Evolutionary conservation across 805 yeast genomes (phyloP).

Genomic region (Candida germanica): DNA sequence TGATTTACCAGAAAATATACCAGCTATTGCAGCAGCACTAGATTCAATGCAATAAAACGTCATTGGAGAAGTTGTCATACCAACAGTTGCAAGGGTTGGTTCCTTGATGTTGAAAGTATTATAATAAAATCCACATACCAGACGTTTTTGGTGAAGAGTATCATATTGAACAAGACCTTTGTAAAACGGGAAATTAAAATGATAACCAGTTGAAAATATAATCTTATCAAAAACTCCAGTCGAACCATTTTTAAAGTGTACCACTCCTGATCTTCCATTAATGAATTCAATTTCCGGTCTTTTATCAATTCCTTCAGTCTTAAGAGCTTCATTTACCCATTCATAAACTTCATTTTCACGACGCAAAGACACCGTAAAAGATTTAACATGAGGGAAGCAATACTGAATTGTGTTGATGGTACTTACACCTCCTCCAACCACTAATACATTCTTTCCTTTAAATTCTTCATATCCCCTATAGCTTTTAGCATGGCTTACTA

Average conservation of each 20-base stretch:
- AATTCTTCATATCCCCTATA: conserved; percentile 49
- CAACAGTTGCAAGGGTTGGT: conserved; percentile 41
- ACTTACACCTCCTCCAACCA: conserved; percentile 44
- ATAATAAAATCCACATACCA: conserved; percentile 20
- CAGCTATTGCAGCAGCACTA: conserved; percentile 53
- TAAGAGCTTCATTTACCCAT: conserved; percentile 40
- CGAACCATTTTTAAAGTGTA: conserved; percentile 27
- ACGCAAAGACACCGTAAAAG: conserved; percentile 25
- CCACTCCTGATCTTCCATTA: conserved; percentile 21
- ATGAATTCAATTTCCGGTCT: conserved; percentile 26
- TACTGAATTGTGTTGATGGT: conserved; percentile 46
- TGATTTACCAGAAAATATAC: conserved; percentile 47
- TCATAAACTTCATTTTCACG: conserved; percentile 24
- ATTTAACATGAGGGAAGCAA: conserved; percentile 22
- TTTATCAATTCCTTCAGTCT: conserved; percentile 27
- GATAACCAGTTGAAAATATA: conserved; percentile 52
- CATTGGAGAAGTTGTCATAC: conserved; percentile 40
- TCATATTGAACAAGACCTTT: conserved; percentile 11
- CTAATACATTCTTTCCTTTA: conserved; percentile 36
- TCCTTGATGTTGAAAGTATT: conserved; percentile 41
- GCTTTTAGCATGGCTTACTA: conserved; percentile 55
- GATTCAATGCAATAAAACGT: conserved; percentile 51
- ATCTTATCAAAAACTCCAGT: conserved; percentile 32
- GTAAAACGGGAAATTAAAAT: conserved; percentile 44
- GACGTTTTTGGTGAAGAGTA: not conserved